Percentiles rank a stretch among this genome's conserved stretches.
Conservation (phyloP, 495 filamentous ascomycete genomes). For the Entonaema liquescens region DNA sequence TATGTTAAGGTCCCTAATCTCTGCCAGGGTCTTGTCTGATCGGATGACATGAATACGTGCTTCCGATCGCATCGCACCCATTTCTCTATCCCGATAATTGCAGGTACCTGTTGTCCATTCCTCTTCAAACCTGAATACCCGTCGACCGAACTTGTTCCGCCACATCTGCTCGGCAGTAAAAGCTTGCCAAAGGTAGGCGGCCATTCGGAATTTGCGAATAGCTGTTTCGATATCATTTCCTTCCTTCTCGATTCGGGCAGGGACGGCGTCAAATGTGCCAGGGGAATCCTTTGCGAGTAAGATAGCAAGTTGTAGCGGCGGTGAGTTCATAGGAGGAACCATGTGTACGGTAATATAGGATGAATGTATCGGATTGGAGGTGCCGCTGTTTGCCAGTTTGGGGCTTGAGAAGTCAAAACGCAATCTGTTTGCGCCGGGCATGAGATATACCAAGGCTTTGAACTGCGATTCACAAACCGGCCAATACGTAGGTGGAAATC, state of each 20-base stretch:
- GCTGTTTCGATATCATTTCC: constrained; percentile 82
- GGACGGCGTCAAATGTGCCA: constrained; percentile 82
- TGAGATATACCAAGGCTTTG: constrained; percentile 87
- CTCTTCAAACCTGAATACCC: constrained; percentile 89
- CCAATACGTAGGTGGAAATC: constrained; percentile 81
- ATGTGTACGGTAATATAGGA: constrained; percentile 84
- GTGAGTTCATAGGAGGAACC: constrained; percentile 75
- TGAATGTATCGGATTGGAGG: constrained; percentile 75
- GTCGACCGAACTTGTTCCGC: constrained; percentile 81
- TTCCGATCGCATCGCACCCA: constrained; percentile 81
- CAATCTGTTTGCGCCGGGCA: constrained; percentile 84
- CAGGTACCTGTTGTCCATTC: constrained; percentile 86
- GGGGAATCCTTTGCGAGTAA: constrained; percentile 88
- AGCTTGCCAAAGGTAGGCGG: constrained; percentile 93
- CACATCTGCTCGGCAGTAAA: constrained; percentile 96
- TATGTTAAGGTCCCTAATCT: constrained; percentile 78
- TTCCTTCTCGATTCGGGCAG: constrained; percentile 76
- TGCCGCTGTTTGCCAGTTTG: constrained; percentile 74
- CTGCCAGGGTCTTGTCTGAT: constrained; percentile 80
- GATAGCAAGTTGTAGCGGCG: constrained; percentile 86
- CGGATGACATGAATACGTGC: constrained; percentile 87
- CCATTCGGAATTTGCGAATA: constrained; percentile 86
- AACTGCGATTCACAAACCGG: constrained; percentile 87
- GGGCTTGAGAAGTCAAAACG: constrained; percentile 87
- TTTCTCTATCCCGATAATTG: constrained; percentile 72